Base-by-base conservation (phyloP, 805 yeast species). In the Kodamaea laetipori region DNA sequence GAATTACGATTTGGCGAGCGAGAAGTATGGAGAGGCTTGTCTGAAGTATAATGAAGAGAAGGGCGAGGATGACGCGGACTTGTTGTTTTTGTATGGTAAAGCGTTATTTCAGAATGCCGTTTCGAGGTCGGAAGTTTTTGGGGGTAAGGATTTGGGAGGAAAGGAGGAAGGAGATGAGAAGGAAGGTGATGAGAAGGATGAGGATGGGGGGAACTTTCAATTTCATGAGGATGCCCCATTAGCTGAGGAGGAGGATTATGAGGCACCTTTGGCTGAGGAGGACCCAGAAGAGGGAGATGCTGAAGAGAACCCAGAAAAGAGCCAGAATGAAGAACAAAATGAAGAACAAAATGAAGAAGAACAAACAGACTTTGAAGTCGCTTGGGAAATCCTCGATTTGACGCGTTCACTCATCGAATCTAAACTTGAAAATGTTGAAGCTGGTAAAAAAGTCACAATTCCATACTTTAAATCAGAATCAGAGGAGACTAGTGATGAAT, bases 371-470 rank as follows among this genome's bases (percentile, higher is more conserved):
- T 87, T 92, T 56, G 95, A 86, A 58, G 78, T 83, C 12, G 95
- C 97, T 0, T 86, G 96, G 94, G 94, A 86, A 41, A 77, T 87
- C 6, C 67, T 90, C 13, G 96, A 90, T 58, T 69, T 87, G 30
- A 77, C 96, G 2, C 76, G 97, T 49, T 73, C 84, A 2, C 60
- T 86, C 34, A 84, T 79, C 52, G 82, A 79, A 57, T 61, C 69
- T 36, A 57, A 71, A 41, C 53, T 78, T 3, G 65, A 66, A 18
- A 50, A 63, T 6, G 21, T 44, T 8, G 35, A 42, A 7, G 18
- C 34, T 15, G 48, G 45, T 2, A 23, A 36, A 10, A 43, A 33
- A 7, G 32, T 44, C 16, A 44, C 27, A 9, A 15, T 24, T 5
- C 76, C 76, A 11, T 66, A 58, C 45, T 53, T 69, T 28, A 45